These are phyloP conservation scores for Stromatinia cepivora DNA, from an alignment of 2,329 filamentous ascomycete species.

Conservation along the genomic window DNA sequence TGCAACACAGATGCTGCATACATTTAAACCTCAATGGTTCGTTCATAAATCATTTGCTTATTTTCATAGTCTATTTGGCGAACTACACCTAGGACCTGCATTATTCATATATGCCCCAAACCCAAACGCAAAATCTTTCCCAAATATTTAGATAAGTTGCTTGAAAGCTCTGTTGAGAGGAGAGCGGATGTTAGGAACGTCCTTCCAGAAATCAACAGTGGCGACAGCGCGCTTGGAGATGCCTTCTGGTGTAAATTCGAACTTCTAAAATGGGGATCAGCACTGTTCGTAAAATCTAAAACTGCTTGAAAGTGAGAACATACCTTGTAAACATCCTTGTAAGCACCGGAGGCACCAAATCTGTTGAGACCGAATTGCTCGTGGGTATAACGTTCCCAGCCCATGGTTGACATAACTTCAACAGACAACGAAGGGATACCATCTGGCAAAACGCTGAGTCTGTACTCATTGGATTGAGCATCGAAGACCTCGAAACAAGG, in stretches of 20 bases:
- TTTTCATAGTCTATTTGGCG: constrained; percentile 24
- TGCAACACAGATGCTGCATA: constrained; percentile 17
- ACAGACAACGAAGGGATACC: constrained; percentile 91
- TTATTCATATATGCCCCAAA: constrained; percentile 19
- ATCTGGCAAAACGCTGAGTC: constrained; percentile 86
- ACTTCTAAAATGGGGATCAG: constrained; percentile 69
- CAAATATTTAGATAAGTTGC: constrained; percentile 76
- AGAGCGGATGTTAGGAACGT: constrained; percentile 82
- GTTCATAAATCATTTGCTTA: constrained; percentile 22
- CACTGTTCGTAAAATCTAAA: constrained; percentile 26
- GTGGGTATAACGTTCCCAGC: constrained; percentile 98
- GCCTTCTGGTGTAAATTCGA: constrained; percentile 97
- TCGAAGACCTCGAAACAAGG: constrained; percentile 98
- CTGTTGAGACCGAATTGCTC: constrained; percentile 99
- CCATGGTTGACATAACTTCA: constrained; percentile 95
- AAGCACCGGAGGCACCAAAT: constrained; percentile 95
- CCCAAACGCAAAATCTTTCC: constrained; percentile 4
- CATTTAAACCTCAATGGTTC: constrained; percentile 10
- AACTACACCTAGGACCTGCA: constrained; percentile 12
- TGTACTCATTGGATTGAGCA: constrained; percentile 90
- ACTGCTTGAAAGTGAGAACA: constrained; percentile 39
- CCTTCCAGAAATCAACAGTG: constrained; percentile 98
- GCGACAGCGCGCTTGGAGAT: constrained; percentile 91
- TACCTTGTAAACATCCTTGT: constrained; percentile 96
- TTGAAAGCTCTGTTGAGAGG: constrained; percentile 97